Conservation (phyloP, 108 stramenopile species). For the Parmales sp. region DNA sequence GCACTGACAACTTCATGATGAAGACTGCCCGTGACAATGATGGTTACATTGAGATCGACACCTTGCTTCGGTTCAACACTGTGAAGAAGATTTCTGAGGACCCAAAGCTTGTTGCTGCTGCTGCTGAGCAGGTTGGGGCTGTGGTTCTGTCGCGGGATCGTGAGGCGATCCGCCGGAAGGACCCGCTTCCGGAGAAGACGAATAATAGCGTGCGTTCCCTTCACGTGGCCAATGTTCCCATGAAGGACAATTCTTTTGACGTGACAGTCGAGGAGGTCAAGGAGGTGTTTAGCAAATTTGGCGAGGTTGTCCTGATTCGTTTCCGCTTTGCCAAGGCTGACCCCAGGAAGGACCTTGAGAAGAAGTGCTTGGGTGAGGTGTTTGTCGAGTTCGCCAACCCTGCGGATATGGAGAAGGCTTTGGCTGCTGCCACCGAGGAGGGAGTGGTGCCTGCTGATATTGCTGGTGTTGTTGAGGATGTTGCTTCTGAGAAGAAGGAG, state of each 20-base stretch:
- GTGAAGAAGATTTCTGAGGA: conserved; percentile 51
- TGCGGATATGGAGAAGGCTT: conserved; percentile 69
- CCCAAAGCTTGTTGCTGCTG: conserved; percentile 35
- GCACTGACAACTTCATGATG: conserved; percentile 68
- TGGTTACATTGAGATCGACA: conserved; percentile 42
- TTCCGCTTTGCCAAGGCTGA: conserved; percentile 23
- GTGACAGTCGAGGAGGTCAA: conserved; percentile 58
- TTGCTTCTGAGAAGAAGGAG: conserved; percentile 32
- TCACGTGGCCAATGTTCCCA: conserved; percentile 51
- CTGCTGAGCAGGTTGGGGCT: conserved; percentile 37
- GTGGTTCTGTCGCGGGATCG: conserved; percentile 39
- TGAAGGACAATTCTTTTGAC: conserved; percentile 30
- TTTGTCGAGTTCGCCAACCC: conserved; percentile 70
- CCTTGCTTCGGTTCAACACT: conserved; percentile 60
- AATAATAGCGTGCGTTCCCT: conserved; percentile 51
- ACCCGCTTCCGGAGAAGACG: conserved; percentile 55
- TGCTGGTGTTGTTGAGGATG: conserved; percentile 22
- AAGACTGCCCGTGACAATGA: conserved; percentile 19
- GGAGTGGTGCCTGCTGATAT: too few relatives aligned
- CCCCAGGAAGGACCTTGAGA: not conserved
- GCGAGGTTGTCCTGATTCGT: conserved; percentile 55
- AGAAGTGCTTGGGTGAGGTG: conserved; percentile 43
- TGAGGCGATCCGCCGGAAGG: conserved; percentile 43
- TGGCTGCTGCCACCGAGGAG: too few relatives aligned
- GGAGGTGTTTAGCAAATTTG: conserved; percentile 53